These are phyloP conservation scores for Ophiognomonia clavigignenti-juglandacearum DNA, from an alignment of 2,329 filamentous ascomycete species.

Conservation along the genomic window DNA sequence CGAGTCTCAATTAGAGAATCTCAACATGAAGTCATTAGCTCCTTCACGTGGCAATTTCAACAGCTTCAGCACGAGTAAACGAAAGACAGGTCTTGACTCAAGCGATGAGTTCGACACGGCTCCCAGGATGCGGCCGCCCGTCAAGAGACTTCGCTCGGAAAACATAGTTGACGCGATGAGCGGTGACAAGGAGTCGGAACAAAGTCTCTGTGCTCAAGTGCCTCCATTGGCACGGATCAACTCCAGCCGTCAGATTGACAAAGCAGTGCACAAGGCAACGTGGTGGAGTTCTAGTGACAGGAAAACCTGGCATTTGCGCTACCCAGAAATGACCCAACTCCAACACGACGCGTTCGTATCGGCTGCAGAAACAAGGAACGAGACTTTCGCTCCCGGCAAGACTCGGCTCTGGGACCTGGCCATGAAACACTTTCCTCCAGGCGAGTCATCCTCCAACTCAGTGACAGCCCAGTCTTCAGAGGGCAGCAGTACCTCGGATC, in stretches of 20 bases:
- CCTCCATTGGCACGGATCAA: slow-evolving; percentile 43
- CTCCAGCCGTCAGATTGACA: slow-evolving; percentile 54
- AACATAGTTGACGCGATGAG: slow-evolving; percentile 29
- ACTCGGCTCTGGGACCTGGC: slow-evolving; percentile 51
- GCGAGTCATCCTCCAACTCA: slow-evolving; percentile 4
- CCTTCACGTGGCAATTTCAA: slow-evolving; percentile 14
- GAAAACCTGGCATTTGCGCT: slow-evolving; percentile 55
- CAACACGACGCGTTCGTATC: slow-evolving; percentile 51
- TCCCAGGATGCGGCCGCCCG: slow-evolving; percentile 36
- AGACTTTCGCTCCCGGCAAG: slow-evolving; percentile 49
- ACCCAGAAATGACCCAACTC: slow-evolving; percentile 59
- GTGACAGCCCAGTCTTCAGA: slow-evolving; percentile 2
- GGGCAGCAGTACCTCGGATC: slow-evolving; percentile 6
- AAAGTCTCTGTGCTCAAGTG: slow-evolving; percentile 41
- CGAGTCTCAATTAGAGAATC: slow-evolving; percentile 38
- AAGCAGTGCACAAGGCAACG: slow-evolving; percentile 48
- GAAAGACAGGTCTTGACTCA: slow-evolving; percentile 46
- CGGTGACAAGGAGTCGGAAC: slow-evolving; percentile 12
- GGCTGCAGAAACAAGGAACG: slow-evolving; percentile 44
- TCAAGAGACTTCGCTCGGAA: slow-evolving; percentile 53
- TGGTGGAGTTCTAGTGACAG: slow-evolving; percentile 54
- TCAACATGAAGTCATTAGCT: slow-evolving; percentile 36
- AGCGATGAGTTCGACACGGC: slow-evolving; percentile 45
- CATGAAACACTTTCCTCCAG: slow-evolving; percentile 54
- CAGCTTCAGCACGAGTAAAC: slow-evolving; percentile 48